Base-by-base conservation (phyloP, 495 filamentous ascomycete species). In the Apiosordaria backusii region DNA sequence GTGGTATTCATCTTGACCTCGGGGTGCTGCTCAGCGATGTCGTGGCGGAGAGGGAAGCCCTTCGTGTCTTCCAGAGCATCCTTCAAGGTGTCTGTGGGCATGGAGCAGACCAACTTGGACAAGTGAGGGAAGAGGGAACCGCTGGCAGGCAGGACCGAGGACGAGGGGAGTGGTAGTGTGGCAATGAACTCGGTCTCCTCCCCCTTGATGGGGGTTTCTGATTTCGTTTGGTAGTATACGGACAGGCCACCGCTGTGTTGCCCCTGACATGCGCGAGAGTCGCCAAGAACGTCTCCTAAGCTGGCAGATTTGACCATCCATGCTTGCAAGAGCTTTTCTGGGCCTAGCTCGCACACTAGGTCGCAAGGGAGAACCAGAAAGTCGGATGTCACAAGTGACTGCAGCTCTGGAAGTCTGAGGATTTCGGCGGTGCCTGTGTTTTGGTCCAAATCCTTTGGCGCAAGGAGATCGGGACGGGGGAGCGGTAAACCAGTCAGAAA, bases 301-400 rank as follows among this genome's bases (percentile, higher is more conserved):
- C 87, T 87, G 23, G 85, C 87, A 61, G 92, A 87, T 61, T 88
- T 85, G 23, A 93, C 84, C 91, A 97, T 92, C 96, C 96, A 99
- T 70, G 94, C 84, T 72, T 97, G 91, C 2, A 93, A 77, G 10
- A 97, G 79, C 54, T 87, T 84, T 71, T 92, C 88, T 13, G 92
- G 92, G 13, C 89, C 90, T 5, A 99, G 80, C 72, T 97, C 93
- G 79, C 91, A 97, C 21, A 99, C 85, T 0, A 99, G 82, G 76
- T 99, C 96, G 73, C 95, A 99, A 1, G 94, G 93, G 22, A 99
- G 79, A 4, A 98, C 88, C 7, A 97, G 76, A 74, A 98, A 97
- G 75, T 99, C 92, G 4, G 87, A 85, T 25, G 83, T 92, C 64
- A 99, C 88, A 52, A 82, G 81, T 9, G 78, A 77, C 74, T 88